Evolutionary conservation across 257 asterid species (phyloP).

Genomic region (Solanum arcanum): DNA sequence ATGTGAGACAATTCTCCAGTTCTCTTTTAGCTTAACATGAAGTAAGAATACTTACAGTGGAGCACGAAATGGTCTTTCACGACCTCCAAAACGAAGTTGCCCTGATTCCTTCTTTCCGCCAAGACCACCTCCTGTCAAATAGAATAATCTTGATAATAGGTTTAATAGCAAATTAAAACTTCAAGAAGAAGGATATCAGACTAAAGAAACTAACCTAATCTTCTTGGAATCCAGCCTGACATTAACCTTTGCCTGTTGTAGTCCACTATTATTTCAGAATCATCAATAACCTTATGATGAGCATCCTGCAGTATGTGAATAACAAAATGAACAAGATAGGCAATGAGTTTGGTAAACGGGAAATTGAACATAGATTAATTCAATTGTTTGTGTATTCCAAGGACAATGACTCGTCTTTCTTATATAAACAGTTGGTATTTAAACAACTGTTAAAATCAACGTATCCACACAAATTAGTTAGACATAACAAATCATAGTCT

Average conservation of each 20-base stretch:
- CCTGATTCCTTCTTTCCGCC: slow-evolving; percentile 99
- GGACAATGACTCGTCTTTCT: neutral
- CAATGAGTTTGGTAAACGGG: neutral
- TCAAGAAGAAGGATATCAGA: neutral
- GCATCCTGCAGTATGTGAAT: slow-evolving; percentile 47
- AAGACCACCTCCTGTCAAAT: slow-evolving; percentile 78
- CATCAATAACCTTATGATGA: slow-evolving; percentile 68
- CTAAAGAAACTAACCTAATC: slow-evolving; percentile 47
- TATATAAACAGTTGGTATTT: neutral
- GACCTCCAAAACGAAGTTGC: slow-evolving; percentile 96
- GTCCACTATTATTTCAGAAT: slow-evolving; percentile 86
- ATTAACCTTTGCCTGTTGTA: slow-evolving; percentile 88
- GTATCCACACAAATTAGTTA: neutral
- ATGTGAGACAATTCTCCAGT: neutral
- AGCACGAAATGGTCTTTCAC: slow-evolving; percentile 49
- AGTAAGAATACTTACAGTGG: neutral
- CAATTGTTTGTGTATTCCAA: neutral
- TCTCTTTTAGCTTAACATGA: neutral
- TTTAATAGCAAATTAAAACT: neutral
- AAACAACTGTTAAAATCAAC: neutral
- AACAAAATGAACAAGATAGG: slow-evolving; percentile 1
- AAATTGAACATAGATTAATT: neutral
- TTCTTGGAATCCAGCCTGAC: slow-evolving; percentile 99
- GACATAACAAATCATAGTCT: neutral
- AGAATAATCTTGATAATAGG: neutral